Conservation (phyloP, 805 yeast genomes). For the Cyberlindnera mycetangii region DNA sequence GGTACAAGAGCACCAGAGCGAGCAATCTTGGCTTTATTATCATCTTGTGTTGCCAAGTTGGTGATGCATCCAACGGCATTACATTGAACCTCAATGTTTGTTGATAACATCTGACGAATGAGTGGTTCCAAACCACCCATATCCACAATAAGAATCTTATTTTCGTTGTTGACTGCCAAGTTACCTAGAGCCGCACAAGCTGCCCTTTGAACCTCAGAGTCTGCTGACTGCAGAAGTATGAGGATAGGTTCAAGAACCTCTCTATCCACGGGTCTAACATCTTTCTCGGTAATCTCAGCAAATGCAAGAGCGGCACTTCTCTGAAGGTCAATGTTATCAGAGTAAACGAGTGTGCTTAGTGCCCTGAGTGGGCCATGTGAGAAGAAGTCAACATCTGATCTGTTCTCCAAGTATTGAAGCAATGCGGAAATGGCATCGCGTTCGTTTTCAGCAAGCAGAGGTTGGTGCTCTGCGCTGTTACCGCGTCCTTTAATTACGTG, state of each 20-base stretch:
- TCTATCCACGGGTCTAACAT: slow-evolving; percentile 83
- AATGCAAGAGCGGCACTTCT: slow-evolving; percentile 97
- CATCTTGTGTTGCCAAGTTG: slow-evolving; percentile 96
- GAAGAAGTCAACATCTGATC: slow-evolving; percentile 87
- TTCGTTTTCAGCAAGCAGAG: slow-evolving; percentile 90
- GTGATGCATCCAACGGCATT: slow-evolving; percentile 99
- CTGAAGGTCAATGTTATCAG: slow-evolving; percentile 92
- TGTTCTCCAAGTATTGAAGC: slow-evolving; percentile 82
- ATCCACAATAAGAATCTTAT: slow-evolving; percentile 88
- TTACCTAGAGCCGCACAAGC: slow-evolving; percentile 99
- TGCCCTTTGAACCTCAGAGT: slow-evolving; percentile 95
- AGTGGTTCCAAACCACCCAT: slow-evolving; percentile 98
- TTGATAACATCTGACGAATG: slow-evolving; percentile 95
- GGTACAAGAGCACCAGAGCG: slow-evolving; percentile 95
- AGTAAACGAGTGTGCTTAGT: slow-evolving; percentile 85
- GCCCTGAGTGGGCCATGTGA: slow-evolving; percentile 83
- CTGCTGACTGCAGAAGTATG: slow-evolving; percentile 79
- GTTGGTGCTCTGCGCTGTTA: slow-evolving; percentile 50
- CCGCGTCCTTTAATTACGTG: slow-evolving; percentile 10
- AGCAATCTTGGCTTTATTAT: slow-evolving; percentile 93
- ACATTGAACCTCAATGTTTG: slow-evolving; percentile 97
- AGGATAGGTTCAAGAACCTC: slow-evolving; percentile 93
- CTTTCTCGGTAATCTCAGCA: slow-evolving; percentile 97
- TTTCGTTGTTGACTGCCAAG: slow-evolving; percentile 93
- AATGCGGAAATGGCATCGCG: slow-evolving; percentile 93